Evolutionary conservation across 2,329 filamentous ascomycete species (phyloP).

Genomic region (Colletotrichum chrysophilum): DNA sequence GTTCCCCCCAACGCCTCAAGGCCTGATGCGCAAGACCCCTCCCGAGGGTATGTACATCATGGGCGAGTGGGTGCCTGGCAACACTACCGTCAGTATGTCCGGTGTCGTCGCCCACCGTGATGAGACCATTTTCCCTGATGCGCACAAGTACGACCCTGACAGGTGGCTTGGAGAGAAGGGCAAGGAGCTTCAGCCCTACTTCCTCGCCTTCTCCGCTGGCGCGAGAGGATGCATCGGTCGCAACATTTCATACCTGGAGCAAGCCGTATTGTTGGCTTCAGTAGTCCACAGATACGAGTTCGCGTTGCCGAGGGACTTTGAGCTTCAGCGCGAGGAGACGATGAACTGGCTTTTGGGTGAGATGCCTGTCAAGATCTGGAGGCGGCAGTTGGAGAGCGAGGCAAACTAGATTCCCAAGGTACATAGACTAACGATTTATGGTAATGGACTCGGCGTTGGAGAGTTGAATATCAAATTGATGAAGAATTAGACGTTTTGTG

Average conservation of each 20-base stretch:
- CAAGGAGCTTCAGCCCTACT: constrained; percentile 40
- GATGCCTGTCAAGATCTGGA: constrained; percentile 14
- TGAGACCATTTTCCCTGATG: constrained; percentile 2
- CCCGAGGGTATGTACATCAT: constrained; percentile 46
- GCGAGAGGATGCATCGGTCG: constrained; percentile 29
- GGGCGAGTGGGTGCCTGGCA: constrained; percentile 49
- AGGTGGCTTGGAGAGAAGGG: constrained; percentile 45
- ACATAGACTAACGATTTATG: neutral
- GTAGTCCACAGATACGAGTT: constrained; percentile 49
- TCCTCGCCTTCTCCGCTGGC: constrained; percentile 40
- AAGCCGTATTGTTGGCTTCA: constrained; percentile 47
- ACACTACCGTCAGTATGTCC: constrained; percentile 48
- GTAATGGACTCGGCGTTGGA: neutral
- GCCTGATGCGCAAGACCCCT: constrained; percentile 49
- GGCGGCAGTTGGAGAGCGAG: neutral
- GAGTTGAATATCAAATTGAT: neutral
- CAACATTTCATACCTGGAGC: constrained; percentile 48
- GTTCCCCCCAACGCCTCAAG: constrained; percentile 46
- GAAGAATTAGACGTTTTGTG: neutral
- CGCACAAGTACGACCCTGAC: constrained; percentile 29
- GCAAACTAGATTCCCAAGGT: neutral
- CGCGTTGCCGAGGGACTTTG: constrained; percentile 26
- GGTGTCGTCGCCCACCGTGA: constrained; percentile 24
- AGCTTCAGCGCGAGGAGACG: constrained; percentile 7
- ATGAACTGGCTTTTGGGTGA: constrained; percentile 16